Base-by-base conservation (phyloP, 345 rosid species). In the Citrus medica region DNA sequence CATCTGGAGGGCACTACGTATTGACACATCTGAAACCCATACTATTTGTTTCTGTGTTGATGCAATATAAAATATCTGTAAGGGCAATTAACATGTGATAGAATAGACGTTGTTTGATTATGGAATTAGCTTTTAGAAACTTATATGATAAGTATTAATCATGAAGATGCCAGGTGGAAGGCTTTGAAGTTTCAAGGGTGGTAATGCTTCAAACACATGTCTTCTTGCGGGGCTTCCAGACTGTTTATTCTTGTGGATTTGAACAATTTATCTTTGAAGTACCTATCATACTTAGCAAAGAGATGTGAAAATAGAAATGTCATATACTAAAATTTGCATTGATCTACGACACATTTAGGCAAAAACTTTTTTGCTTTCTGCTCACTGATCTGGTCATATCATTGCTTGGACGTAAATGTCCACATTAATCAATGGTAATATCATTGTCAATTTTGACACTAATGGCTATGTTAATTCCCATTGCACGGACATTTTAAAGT, bases 1-100 rank as follows among this genome's bases (percentile, higher is more conserved):
- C 97, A 67, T 94, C 97, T 74, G 98, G 95, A 84, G 98, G 99
- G 78, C 90, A 90, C 86, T 85, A 96, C 79, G 99, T 96, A 93
- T 84, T 80, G 79, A 79, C 69, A 33, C 75, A 77, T 82, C 69
- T 80, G 17, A 38, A 83, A 51, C 78, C 73, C 75, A 68, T 62
- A 53, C 48, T 24, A 27, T 69, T 68, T 76, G 61, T 21, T 46
- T 59, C 24, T 55, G 22, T 78, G 32, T 71, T 61, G 48, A 53
- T 9, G 33, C 5, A 28, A 6, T 19, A 27, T 21, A 35, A 65
- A 53, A 30, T 7, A 25, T 67, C n/a, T 32, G 51, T 16, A 5
- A 38, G 17, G 33, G 10, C 37, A 67, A 67, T 25, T 76, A 56
- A 55, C 19, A 0, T 37, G 27, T 21, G n/a, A 5, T 46, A 22